These are phyloP conservation scores for Chlamydomonas eustigma DNA, from an alignment of 139 green algal species.

Conservation along the genomic window DNA sequence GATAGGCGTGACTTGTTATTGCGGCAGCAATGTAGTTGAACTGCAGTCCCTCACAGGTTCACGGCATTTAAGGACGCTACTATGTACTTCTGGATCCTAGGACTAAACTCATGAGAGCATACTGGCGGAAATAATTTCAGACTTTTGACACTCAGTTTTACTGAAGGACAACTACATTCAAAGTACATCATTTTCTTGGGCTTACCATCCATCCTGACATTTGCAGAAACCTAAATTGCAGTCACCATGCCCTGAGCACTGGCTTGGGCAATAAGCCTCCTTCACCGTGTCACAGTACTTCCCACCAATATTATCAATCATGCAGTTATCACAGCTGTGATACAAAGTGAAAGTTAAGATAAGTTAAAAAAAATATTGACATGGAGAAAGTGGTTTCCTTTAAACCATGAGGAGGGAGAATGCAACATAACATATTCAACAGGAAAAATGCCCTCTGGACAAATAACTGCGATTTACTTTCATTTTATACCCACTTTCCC, in stretches of 20 bases:
- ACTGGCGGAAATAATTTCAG: background rate
- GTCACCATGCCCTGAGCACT: conserved; percentile 52
- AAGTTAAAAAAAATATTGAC: background rate
- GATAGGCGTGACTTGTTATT: no score
- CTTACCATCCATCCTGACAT: conserved; percentile 48
- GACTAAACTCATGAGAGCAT: no score
- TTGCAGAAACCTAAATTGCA: conserved; percentile 58
- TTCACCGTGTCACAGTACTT: conserved; percentile 34
- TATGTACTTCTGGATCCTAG: no score
- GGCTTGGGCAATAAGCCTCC: conserved; percentile 56
- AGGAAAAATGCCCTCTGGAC: background rate
- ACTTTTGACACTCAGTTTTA: background rate
- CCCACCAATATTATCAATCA: conserved; percentile 42
- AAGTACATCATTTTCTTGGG: conserved; percentile 15
- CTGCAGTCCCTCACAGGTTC: no score
- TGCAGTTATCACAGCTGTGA: conserved; percentile 14
- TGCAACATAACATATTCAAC: background rate
- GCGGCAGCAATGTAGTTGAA: no score
- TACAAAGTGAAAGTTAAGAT: background rate
- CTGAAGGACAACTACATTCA: background rate
- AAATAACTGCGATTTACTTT: background rate
- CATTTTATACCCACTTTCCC: background rate
- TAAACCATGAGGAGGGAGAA: background rate
- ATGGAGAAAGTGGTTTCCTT: background rate
- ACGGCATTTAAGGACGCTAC: no score